Evolutionary conservation across 768 basidiomycete species (phyloP).

Genomic region (Pisolithus orientalis): DNA sequence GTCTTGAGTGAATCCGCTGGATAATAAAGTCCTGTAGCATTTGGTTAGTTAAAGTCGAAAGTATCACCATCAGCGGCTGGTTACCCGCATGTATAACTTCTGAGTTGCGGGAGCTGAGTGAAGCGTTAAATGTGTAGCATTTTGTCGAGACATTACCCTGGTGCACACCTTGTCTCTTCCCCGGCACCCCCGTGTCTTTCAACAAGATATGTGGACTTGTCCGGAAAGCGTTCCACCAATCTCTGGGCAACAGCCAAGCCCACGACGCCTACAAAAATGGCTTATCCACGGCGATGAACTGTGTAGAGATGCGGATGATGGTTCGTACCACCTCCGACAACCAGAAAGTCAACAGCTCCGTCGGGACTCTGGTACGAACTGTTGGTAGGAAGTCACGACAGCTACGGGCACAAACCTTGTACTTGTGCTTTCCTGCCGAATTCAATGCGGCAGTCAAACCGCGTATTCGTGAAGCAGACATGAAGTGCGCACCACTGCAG

Average conservation of each 20-base stretch:
- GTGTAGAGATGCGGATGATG: background rate
- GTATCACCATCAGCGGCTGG: background rate
- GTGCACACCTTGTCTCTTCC: conserved; percentile 73
- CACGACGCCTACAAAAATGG: conserved; percentile 53
- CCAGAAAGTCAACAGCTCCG: conserved; percentile 69
- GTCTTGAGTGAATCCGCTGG: conserved; percentile 81
- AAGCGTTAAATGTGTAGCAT: background rate
- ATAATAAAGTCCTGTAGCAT: conserved; percentile 68
- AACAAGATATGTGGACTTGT: conserved; percentile 70
- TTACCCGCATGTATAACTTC: conserved; percentile 91
- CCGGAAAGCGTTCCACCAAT: conserved; percentile 56
- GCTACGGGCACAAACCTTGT: conserved; percentile 41
- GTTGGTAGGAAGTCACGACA: background rate
- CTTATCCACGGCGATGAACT: background rate
- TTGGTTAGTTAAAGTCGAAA: no score
- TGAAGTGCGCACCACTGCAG: conserved; percentile 1
- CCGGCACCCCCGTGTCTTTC: conserved; percentile 73
- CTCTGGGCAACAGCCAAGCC: conserved; percentile 83
- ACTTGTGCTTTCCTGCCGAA: conserved; percentile 48
- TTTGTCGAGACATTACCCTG: background rate
- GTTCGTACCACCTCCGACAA: conserved; percentile 75
- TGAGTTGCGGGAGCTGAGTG: conserved; percentile 77
- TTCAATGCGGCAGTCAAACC: conserved; percentile 60
- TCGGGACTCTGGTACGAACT: conserved; percentile 49
- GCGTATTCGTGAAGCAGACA: conserved; percentile 32